A percentile compares a stretch with the other conserved stretches of the same genome.
Evolutionary conservation across 1,284 basidiomycete genomes (phyloP).

Genomic region (Papiliotrema nemorosa): DNA sequence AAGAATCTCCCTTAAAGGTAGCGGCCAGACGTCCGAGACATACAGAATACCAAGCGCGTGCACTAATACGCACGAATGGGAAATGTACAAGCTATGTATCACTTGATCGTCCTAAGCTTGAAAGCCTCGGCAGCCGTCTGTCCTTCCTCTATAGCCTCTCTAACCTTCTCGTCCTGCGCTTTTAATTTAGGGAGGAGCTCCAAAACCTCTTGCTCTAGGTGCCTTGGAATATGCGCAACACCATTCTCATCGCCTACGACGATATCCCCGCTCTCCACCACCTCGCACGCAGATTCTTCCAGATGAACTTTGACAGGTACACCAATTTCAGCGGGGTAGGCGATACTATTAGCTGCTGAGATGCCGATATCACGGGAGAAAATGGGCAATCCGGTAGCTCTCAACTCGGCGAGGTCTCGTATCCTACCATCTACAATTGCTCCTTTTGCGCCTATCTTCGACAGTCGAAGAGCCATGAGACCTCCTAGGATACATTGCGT

Average conservation of each 20-base stretch:
- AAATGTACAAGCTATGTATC: too few species aligned
- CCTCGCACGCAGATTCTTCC: background rate
- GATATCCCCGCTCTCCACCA: background rate
- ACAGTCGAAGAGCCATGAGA: background rate
- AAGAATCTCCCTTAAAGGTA: conserved; percentile 11
- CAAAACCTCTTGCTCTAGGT: background rate
- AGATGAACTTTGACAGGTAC: background rate
- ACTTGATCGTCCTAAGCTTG: conserved; percentile 1
- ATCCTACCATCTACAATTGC: background rate
- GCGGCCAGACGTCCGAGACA: too few species aligned
- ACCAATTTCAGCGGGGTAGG: background rate
- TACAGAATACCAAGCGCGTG: too few species aligned
- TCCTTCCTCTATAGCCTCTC: background rate
- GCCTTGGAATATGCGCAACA: background rate
- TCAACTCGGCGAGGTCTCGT: conserved; percentile 1
- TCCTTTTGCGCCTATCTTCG: background rate
- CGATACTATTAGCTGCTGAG: background rate
- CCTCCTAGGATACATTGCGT: background rate
- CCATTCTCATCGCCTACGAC: conserved; percentile 3
- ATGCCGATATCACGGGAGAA: background rate
- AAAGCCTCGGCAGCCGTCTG: background rate
- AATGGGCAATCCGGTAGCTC: background rate
- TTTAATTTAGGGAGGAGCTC: background rate
- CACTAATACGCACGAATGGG: too few species aligned
- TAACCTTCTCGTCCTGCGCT: conserved; percentile 1